Conservation (phyloP, 2,329 filamentous ascomycete species). For the Beauveria pseudobassiana region DNA sequence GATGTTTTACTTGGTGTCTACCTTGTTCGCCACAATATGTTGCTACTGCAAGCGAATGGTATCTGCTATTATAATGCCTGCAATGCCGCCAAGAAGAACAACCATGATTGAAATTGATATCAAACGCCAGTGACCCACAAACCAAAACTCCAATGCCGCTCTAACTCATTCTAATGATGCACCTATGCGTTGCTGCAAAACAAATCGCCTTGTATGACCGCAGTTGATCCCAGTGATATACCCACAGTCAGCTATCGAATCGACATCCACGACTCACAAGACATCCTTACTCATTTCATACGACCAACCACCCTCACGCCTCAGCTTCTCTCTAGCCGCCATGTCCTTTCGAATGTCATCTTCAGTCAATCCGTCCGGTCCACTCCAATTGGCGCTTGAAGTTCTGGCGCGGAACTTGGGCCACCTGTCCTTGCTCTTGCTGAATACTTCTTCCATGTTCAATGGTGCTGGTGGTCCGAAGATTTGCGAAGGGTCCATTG, state of each 20-base stretch:
- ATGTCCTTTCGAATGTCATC: conserved; percentile 79
- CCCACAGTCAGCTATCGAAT: not conserved
- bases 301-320: conserved; percentile 78
- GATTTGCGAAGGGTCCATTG: conserved; percentile 73
- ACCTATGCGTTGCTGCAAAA: conserved; percentile 2
- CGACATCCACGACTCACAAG: conserved; percentile 22
- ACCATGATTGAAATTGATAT: not conserved
- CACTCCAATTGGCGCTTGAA: conserved; percentile 90
- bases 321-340: conserved; percentile 69
- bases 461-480: conserved; percentile 85
- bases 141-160: conserved; percentile 4
- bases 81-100: not conserved
- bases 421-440: conserved; percentile 74
- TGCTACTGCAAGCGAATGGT: not conserved
- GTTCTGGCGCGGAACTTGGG: conserved; percentile 86
- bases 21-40: not conserved
- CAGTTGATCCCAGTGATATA: not conserved
- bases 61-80: not conserved
- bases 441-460: conserved; percentile 95
- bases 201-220: not conserved
- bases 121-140: conserved; percentile 5
- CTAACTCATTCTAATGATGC: not conserved
- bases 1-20: too few species aligned
- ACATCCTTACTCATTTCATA: conserved; percentile 51
- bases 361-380: conserved; percentile 73